Evolutionary conservation across 2,329 filamentous ascomycete species (phyloP), one percentile per base, ranked within the genome.

Genomic region (Phyllachora maydis): DNA sequence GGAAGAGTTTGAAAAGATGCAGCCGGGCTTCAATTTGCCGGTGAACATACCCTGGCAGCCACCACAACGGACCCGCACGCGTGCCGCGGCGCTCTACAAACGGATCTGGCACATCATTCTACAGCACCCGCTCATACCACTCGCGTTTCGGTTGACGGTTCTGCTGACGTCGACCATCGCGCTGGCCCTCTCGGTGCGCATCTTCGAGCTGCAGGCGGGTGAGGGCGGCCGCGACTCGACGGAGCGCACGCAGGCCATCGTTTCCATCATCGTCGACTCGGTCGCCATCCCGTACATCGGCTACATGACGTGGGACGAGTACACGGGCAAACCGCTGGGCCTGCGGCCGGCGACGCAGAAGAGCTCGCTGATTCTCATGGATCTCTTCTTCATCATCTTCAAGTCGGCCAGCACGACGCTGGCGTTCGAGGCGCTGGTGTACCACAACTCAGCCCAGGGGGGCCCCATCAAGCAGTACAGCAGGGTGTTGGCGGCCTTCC

Each of bases 301-400:
- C 23, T 95, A 92, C 50, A 88, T 95, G 52, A 90, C 83, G 13
- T 91, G 73, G 52, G 88, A 98, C 42, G 88, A 98, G 50, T 95
- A 93, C 49, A 88, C 79, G 4, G 79, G 81, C 15, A 90, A 90
- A 43, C 88, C 90, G 12, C 56, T 98, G 11, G 88, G 88, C 2
- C 54, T 98, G 29, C 75, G 90, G 20, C 72, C 71, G 5, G 70
- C 81, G 7, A 71, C 71, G 27, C 74, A 79, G 23, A 98, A 98
- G 45, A 76, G 91, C 33, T 69, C 77, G 9, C 65, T 98, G 23
- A 77, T 95, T 29, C 66, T 98, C 26, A 64, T 92, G 27, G 88
- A 98, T 47, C 59, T 98, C 4, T 72, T 93, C 39, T 98, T 98
- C 44, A 92, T 98, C 39, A 83, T 95, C 19, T 92, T 98, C 52